These are phyloP conservation scores for Solanum aculeatissimum DNA, from an alignment of 305 asterid genomes.

Conservation along the genomic window DNA sequence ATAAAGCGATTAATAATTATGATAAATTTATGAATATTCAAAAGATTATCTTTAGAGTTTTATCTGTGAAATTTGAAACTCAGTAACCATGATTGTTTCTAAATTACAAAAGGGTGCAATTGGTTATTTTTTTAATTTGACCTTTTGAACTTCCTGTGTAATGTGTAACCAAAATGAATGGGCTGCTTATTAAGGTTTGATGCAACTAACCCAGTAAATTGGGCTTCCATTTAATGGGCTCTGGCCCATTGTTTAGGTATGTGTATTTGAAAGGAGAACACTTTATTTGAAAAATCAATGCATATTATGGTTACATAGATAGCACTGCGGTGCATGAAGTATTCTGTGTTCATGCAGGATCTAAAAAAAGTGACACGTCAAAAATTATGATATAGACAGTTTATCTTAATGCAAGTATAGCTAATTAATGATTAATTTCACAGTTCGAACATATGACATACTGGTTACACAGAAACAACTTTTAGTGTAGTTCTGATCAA, in stretches of 20 bases:
- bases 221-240: background rate
- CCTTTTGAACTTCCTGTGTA: background rate
- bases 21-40: background rate
- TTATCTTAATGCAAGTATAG: background rate
- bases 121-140: background rate
- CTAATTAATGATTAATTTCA: background rate
- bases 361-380: too few relatives aligned
- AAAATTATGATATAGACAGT: background rate
- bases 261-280: too few relatives aligned
- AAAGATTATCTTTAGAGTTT: background rate
- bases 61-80: background rate
- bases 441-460: accelerated
- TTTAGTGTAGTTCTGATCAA: accelerated
- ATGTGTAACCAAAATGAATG: background rate
- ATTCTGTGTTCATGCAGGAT: too few relatives aligned
- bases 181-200: background rate
- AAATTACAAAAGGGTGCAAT: background rate
- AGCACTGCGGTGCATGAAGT: too few relatives aligned
- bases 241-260: background rate
- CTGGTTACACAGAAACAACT: background rate
- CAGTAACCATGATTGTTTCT: background rate
- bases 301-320: too few relatives aligned
- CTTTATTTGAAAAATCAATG: too few relatives aligned
- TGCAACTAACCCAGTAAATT: background rate
- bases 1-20: accelerated